Evolutionary conservation across 331 rosid genomes (phyloP), one percentile per base, ranked within the genome.

Genomic region (Ulmus americana): DNA sequence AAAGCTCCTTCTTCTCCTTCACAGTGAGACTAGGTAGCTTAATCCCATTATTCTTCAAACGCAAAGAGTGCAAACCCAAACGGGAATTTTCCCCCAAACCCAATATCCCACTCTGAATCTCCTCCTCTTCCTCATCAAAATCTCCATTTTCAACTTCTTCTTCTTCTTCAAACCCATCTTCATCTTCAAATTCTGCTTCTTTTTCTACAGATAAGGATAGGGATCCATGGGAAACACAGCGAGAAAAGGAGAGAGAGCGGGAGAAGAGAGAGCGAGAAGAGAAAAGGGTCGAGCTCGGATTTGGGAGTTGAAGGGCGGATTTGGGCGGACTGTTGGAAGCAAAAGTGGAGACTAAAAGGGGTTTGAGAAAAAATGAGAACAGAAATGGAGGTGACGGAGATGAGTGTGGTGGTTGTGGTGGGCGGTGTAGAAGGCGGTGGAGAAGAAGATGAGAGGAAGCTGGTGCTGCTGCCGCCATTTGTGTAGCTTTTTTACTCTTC

Each of bases 1-100:
- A 82, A 61, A 89, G 82, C 65, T 92, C 95, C 70, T 92, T 86
- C 88, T 77, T 89, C 79, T 92, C 98, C 68, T 85, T 92, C 73
- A 92, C 82, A 7, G 76, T 80, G 5, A 89, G 80, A 55, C 53
- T 80, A 52, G 89, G 96, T 20, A 80, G 65, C 43, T 79, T 72
- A 82, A 81, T 78, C 40, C 85, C 84, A 61, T 67, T 74, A 38
- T 56, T 72, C 70, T 65, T 83, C 80, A 83, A 50, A 8, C 77
- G 76, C 39, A 83, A 72, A 1, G 75, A 61, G 39, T 43, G 59
- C 77, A 61, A 60, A 5, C 64, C 39, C 80, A 67, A 68, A 8
- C 42, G 68, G 14, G 43, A 47, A 3, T 47, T 42, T 5, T 51
- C 76, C 42, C 61, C 79, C 12, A 41, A 6, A 16, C 71, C 83